Conservation (phyloP, 495 filamentous ascomycete genomes). For the Talaromyces wortmannii region DNA sequence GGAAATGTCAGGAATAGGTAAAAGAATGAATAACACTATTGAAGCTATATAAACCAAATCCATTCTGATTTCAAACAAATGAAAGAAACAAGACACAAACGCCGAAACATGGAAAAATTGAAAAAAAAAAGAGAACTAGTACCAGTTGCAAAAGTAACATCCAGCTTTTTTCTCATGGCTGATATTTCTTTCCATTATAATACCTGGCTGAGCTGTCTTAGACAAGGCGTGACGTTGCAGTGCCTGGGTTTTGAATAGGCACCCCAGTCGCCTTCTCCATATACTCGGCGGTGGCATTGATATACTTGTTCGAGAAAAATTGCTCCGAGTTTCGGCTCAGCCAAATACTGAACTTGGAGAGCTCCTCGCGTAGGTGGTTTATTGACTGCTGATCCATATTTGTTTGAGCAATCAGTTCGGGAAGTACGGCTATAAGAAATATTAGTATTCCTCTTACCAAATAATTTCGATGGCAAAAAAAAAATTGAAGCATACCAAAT, state of each 20-base stretch:
- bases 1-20: neutral
- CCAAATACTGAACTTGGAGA: slow-evolving; percentile 75
- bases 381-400: slow-evolving; percentile 94
- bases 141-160: neutral
- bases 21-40: neutral
- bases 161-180: neutral
- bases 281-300: slow-evolving; percentile 55
- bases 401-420: slow-evolving; percentile 91
- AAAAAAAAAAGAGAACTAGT: neutral
- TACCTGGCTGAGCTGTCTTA: slow-evolving; percentile 1
- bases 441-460: slow-evolving; percentile 3
- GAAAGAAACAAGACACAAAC: slow-evolving; percentile 1
- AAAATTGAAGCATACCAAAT: slow-evolving; percentile 57
- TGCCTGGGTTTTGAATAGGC: slow-evolving; percentile 17
- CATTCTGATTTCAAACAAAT: too few species aligned
- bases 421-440: slow-evolving; percentile 62
- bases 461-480: neutral
- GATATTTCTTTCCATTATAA: neutral
- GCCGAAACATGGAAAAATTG: neutral
- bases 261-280: slow-evolving; percentile 45
- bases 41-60: too few species aligned
- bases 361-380: slow-evolving; percentile 78
- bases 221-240: slow-evolving; percentile 20
- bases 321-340: slow-evolving; percentile 61
- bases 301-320: slow-evolving; percentile 76